Base-by-base conservation (phyloP, 177 flowering plant species). In the Tripterygium wilfordii region DNA sequence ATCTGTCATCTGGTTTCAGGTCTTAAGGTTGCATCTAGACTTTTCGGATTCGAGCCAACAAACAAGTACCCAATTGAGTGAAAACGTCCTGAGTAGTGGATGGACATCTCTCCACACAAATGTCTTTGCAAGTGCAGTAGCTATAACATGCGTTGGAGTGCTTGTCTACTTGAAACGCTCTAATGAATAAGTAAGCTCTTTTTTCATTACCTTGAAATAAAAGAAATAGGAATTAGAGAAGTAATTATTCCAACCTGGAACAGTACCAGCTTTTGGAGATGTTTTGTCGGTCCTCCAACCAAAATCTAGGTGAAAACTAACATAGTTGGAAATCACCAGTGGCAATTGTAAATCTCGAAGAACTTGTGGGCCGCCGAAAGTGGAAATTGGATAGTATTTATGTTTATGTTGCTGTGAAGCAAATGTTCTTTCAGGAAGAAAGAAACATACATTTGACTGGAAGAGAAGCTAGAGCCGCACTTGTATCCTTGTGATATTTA, bases 1-100 rank as follows among this genome's bases (percentile, higher is more conserved):
- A 17, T 48, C 23, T 47, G 22, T 18, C 19, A 20, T 22, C 6
- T 8, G 15, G 7, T 15, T 33, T 2, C 75, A 87, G 97, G 88
- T 78, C 36, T 58, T 90, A 45, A 77, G 83, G 71, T 58, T 90
- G 60, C 88, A 85, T 53, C 59, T 90, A 35, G 91, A 82, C 45
- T 66, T 58, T 37, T 56, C 71, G 10, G 80, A 77, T 10, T 51
- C 67, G 5, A 38, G 37, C 36, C 51, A 62, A 37, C 71, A 54
- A 51, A 45, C 33, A 13, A 17, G n/a, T 33, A 26, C 23, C 64
- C 20, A 7, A 48, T 14, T 32, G 61, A 20, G 53, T 41, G 29
- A 56, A 10, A 61, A 67, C 16, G 21, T 17, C 8, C 58, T 68
- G 46, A 70, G 38, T 42, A 45, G 60, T 37, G 60, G 65, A 14